phyloP scores from a whole-genome alignment of 176 grass and related monocot genomes.

The Lolium multiflorum region DNA sequence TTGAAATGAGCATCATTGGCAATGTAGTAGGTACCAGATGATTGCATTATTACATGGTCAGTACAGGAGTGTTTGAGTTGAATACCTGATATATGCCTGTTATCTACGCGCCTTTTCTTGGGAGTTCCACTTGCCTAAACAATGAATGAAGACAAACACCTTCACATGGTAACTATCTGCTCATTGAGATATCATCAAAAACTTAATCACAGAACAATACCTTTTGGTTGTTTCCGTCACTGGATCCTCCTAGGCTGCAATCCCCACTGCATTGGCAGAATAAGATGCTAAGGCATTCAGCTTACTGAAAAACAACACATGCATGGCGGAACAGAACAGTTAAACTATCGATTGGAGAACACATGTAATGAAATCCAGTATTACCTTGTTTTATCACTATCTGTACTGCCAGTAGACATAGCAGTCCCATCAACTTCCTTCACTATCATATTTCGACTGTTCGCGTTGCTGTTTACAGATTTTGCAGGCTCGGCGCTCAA shows the following conservation, averaged over 20 bases:
- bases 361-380: neutral
- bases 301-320: conserved; percentile 22
- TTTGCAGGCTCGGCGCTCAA: conserved; percentile 71
- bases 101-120: conserved; percentile 65
- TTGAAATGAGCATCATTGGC: neutral
- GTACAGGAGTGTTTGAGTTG: neutral
- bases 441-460: conserved; percentile 53
- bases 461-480: conserved; percentile 62
- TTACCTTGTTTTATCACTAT: conserved; percentile 65
- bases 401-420: conserved; percentile 50
- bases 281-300: conserved; percentile 18
- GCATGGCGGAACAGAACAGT: neutral
- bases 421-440: conserved; percentile 65
- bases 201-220: conserved; percentile 30
- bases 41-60: neutral
- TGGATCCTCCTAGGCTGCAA: conserved; percentile 75
- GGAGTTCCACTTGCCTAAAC: conserved; percentile 45
- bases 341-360: neutral
- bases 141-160: conserved; percentile 16
- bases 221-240: conserved; percentile 61
- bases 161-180: conserved; percentile 5
- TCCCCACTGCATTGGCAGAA: conserved; percentile 44
- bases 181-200: neutral
- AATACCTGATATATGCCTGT: conserved; percentile 55
- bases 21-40: conserved; percentile 16